These are phyloP conservation scores for Acanthamoeba triangularis DNA, from an alignment of 208 protist genomes.

Conservation along the genomic window DNA sequence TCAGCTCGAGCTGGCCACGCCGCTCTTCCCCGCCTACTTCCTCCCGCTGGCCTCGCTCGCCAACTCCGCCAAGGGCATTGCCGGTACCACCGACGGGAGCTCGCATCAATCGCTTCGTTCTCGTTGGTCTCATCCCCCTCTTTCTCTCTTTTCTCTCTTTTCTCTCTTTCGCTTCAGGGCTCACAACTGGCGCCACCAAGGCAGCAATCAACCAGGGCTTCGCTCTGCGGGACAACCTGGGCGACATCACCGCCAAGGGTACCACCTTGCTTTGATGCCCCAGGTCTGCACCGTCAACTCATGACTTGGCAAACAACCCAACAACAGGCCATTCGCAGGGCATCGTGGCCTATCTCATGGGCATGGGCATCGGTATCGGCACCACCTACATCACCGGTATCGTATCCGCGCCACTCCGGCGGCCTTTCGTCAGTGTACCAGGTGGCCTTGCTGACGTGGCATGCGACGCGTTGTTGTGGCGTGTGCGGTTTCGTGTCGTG, in stretches of 20 bases:
- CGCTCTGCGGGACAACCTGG: slow-evolving; percentile 33
- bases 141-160: no score
- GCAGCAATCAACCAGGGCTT: slow-evolving; percentile 60
- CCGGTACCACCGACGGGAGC: not conserved
- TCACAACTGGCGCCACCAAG: slow-evolving; percentile 55
- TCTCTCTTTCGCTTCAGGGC: not conserved
- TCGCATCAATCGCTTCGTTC: not conserved
- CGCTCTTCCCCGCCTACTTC: slow-evolving; percentile 69
- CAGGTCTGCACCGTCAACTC: not conserved
- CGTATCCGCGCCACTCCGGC: not conserved
- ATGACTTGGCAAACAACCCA: no score
- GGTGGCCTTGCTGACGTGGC: not conserved
- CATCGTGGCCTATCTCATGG: slow-evolving; percentile 52
- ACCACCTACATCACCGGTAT: slow-evolving; percentile 43
- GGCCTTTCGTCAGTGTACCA: not conserved
- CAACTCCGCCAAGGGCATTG: slow-evolving; percentile 69
- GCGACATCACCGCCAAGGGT: slow-evolving; percentile 69
- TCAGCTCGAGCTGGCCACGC: slow-evolving; percentile 67
- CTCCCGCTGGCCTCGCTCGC: slow-evolving; percentile 67
- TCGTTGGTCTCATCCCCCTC: not conserved
- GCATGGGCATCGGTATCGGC: slow-evolving; percentile 45
- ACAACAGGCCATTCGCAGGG: slow-evolving; percentile 40
- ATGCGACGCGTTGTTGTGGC: no score
- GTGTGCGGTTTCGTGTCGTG: not conserved
- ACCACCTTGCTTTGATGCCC: no score